Conservation (phyloP, 2,329 filamentous ascomycete species). For the Neopestalotiopsis sp. region DNA sequence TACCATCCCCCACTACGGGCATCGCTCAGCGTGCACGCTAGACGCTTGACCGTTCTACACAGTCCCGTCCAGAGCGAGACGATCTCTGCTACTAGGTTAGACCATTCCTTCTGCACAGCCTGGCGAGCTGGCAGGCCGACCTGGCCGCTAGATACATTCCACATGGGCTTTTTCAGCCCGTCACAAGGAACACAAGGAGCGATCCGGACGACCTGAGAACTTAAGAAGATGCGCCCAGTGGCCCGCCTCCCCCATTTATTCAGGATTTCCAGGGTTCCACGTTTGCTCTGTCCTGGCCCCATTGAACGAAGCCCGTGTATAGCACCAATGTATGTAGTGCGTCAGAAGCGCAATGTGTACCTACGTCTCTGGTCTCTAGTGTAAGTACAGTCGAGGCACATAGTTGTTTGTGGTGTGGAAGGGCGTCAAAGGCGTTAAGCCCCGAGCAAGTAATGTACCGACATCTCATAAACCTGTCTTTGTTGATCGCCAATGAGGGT, state of each 20-base stretch:
- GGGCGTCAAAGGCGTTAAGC: not conserved
- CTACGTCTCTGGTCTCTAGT: no score
- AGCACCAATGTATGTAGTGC: not conserved
- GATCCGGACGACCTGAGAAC: slow-evolving; percentile 1
- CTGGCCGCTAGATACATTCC: not conserved
- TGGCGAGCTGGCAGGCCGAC: not conserved
- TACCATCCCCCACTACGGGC: slow-evolving; percentile 5
- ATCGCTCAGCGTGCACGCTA: slow-evolving; percentile 9
- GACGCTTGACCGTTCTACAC: not conserved
- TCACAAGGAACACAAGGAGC: slow-evolving; percentile 9
- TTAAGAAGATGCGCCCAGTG: not conserved
- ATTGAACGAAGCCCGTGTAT: not conserved
- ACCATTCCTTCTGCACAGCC: not conserved
- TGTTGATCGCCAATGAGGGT: not conserved
- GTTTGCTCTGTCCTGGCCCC: not conserved
- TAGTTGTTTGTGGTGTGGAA: no score
- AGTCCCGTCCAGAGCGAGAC: slow-evolving; percentile 1
- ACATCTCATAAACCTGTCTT: not conserved
- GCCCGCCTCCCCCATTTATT: not conserved
- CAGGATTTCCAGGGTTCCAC: slow-evolving; percentile 1
- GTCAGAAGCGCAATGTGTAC: not conserved
- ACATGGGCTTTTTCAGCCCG: not conserved
- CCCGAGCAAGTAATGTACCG: not conserved
- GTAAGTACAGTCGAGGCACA: no score
- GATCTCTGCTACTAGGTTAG: not conserved